Evolutionary conservation across 371 early-diverging fungal species (phyloP).

Genomic region (Cokeromyces recurvatus): DNA sequence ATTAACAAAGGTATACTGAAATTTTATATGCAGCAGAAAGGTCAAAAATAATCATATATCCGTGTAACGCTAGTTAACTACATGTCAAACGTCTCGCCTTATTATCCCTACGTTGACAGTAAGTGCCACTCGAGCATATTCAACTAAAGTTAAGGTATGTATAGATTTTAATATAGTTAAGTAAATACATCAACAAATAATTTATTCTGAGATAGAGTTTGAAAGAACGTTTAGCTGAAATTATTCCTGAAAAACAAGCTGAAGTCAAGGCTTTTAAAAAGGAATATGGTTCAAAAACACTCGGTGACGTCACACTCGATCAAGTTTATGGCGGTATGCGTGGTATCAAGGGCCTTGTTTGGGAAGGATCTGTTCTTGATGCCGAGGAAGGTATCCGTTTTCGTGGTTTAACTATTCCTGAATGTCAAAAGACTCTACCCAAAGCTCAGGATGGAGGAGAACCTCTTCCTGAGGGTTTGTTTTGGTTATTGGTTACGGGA

Average conservation of each 20-base stretch:
- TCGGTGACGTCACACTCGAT: slow-evolving; percentile 95
- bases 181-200: background rate
- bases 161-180: background rate
- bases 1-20: no score
- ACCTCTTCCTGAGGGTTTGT: slow-evolving; percentile 96
- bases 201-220: slow-evolving; percentile 49
- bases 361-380: slow-evolving; percentile 97
- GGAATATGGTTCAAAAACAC: slow-evolving; percentile 82
- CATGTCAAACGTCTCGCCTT: slow-evolving; percentile 28
- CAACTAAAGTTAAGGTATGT: slow-evolving; percentile 41
- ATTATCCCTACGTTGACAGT: slow-evolving; percentile 33
- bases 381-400: slow-evolving; percentile 98
- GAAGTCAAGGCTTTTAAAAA: slow-evolving; percentile 92
- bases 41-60: no score
- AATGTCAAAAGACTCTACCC: slow-evolving; percentile 91
- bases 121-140: slow-evolving; percentile 37
- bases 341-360: slow-evolving; percentile 97
- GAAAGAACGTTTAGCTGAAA: slow-evolving; percentile 89
- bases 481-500: slow-evolving; percentile 97
- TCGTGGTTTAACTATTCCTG: slow-evolving; percentile 95
- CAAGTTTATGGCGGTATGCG: slow-evolving; percentile 99
- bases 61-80: no score
- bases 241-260: slow-evolving; percentile 92
- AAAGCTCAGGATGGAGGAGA: slow-evolving; percentile 82
- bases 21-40: no score